A percentile compares a stretch with the other conserved stretches of the same genome.
Evolutionary conservation across 1,284 basidiomycete genomes (phyloP).

Genomic region (Coriolopsis trogii): DNA sequence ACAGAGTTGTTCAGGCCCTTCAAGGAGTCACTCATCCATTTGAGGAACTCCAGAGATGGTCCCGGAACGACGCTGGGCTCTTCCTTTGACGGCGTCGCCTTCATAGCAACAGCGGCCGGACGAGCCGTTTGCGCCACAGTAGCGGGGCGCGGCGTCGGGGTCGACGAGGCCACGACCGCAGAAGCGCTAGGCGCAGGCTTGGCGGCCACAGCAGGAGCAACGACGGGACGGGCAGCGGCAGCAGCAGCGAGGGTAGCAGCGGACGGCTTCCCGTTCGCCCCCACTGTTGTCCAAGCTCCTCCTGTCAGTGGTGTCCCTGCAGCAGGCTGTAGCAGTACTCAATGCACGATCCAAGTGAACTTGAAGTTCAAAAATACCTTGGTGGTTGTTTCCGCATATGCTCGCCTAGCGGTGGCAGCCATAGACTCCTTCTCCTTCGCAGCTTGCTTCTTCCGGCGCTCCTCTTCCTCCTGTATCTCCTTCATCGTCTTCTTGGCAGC

Average conservation of each 20-base stretch:
- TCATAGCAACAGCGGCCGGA: conserved; percentile 42
- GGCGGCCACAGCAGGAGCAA: conserved; percentile 32
- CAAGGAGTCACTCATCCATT: conserved; percentile 88
- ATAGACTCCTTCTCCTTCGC: conserved; percentile 62
- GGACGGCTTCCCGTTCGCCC: conserved; percentile 71
- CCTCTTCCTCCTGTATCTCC: conserved; percentile 98
- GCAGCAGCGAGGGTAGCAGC: conserved; percentile 27
- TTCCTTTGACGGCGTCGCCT: conserved; percentile 43
- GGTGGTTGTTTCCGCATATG: conserved; percentile 78
- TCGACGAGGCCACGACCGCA: conserved; percentile 25
- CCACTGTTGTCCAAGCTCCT: conserved; percentile 87
- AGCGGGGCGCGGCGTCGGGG: conserved; percentile 41
- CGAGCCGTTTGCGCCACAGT: conserved; percentile 19
- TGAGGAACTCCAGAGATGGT: conserved; percentile 89
- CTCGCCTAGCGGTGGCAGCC: conserved; percentile 62
- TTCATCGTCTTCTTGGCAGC: conserved; percentile 92
- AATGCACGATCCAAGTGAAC: neutral
- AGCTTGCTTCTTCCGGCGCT: conserved; percentile 81
- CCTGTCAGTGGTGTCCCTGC: conserved; percentile 38
- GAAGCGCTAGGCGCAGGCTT: conserved; percentile 27
- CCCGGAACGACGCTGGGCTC: conserved; percentile 60
- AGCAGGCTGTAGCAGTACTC: conserved; percentile 8
- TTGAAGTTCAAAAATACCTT: conserved; percentile 50
- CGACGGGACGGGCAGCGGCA: conserved; percentile 29
- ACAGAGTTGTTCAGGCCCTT: conserved; percentile 84